Evolutionary conservation across 805 yeast species (phyloP), one percentile per base, ranked within the genome.

Genomic region (Metschnikowia dekortorum): DNA sequence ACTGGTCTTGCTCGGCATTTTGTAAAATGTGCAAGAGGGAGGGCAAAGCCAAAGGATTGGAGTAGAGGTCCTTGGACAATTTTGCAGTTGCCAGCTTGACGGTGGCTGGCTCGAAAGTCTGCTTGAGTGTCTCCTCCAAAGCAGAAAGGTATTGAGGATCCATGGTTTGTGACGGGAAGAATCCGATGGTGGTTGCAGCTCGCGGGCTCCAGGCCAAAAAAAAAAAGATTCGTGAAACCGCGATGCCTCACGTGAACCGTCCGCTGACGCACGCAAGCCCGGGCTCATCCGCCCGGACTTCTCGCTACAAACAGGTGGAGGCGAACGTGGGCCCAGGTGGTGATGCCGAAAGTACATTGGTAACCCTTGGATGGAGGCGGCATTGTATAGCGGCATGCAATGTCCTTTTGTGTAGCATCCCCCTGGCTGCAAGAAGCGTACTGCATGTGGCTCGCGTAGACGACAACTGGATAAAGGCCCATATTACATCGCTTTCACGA

Each of bases 21-120:
- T 87, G 90, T 63, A 89, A 76, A 53, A 94, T 81, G 62, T 88
- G 94, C 60, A 92, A 74, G 66, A 92, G 75, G 9, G 96, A 84
- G 16, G 96, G 94, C 53, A 92, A 77, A 16, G 92, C 80, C 58
- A 79, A 73, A 29, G 88, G 81, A 60, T 83, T 81, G 51, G 80
- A 73, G 72, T 87, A 58, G 90, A 67, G 85, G 84, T 87, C 90
- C 56, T 82, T 76, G 63, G 85, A 81, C 63, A 94, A 79, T 57
- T 81, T 78, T 45, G 77, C 75, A 2, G 96, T 83, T 38, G 98
- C 98, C 54, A 79, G 83, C 67, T 90, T 91, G 68, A 92, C 85
- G 51, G 84, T 84, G 53, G 79, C 79, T n/a, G 97, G 96, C 53
- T 84, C 82, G 60, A 87, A 79, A 44, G 89, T 86, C 65, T 84